phyloP scores from a whole-genome alignment of 805 yeast species.

The Spathaspora arborariae region DNA sequence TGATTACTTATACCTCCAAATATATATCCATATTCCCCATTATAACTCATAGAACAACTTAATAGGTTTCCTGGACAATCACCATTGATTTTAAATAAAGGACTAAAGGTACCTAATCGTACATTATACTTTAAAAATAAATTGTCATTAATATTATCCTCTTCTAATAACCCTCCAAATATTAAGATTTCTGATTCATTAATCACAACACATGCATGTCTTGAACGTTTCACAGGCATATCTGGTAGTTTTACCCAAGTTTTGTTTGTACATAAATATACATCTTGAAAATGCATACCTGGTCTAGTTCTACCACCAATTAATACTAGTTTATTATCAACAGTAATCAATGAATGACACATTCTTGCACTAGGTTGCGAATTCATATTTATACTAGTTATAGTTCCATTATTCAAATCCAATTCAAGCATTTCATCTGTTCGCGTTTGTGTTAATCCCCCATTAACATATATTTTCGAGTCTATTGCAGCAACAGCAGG shows the following conservation, averaged over 20 bases:
- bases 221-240: conserved; percentile 44
- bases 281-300: conserved; percentile 34
- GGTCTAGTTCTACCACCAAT: conserved; percentile 74
- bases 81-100: conserved; percentile 13
- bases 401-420: conserved; percentile 34
- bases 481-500: conserved; percentile 28
- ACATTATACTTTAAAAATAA: conserved; percentile 19
- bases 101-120: conserved; percentile 9
- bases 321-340: conserved; percentile 28
- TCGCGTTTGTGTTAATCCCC: conserved; percentile 37
- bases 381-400: conserved; percentile 19
- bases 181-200: conserved; percentile 33
- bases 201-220: conserved; percentile 44
- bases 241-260: conserved; percentile 39
- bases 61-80: conserved; percentile 18
- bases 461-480: conserved; percentile 27
- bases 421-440: conserved; percentile 10
- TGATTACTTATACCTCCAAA: conserved; percentile 45
- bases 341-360: conserved; percentile 51
- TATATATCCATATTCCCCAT: conserved; percentile 34
- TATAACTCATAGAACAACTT: conserved; percentile 36
- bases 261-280: conserved; percentile 16
- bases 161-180: conserved; percentile 44
- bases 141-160: conserved; percentile 5
- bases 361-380: conserved; percentile 40